Evolutionary conservation across 2,329 filamentous ascomycete species (phyloP), one percentile per base, ranked within the genome.

Genomic region (Fusarium sp.): DNA sequence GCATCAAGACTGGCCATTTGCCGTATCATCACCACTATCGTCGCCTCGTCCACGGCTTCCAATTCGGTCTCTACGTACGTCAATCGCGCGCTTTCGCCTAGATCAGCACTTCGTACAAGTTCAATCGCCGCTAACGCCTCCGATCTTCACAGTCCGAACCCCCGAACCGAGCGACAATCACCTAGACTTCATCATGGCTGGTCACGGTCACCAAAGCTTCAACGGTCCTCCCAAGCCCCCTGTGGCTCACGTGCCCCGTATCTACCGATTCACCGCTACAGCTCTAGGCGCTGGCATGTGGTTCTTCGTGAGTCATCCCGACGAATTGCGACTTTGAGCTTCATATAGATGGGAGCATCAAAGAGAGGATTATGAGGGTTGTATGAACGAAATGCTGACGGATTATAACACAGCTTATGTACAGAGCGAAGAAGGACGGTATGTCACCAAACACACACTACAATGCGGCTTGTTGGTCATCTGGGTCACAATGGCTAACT

Each of bases 351-450:
- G 8, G 6, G 20, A 47, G 21, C 52, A 47, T 46, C 36, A 12
- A 47, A 42, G 34, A 30, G 2, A 64, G 3, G 36, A 17, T 15
- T 48, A 21, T 15, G 21, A 63, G 7, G 7, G 32, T 53, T 15
- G 63, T 21, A n/a, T 21, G 34, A 19, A 53, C 5, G 44, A 21
- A 53, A 56, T 49, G 57, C 69, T 70, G 58, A 72, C 47, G 8
- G 9, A 8, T 32, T 43, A 9, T 28, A 30, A 49, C 28, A 52
- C 75, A 97, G 94, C 83, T 97, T 77, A 94, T 97, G 89, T 98
- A 97, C 84, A 89, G 96, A 75, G 93, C 94, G 75, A 97, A 95
- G 88, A 91, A 97, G 84, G 96, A 99, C 76, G 94, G 94, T 89
- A 82, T 70, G 78, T 63, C 12, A 34, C 49, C 17, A 7, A 38